phyloP scores from a whole-genome alignment of 177 flowering plant species.

The Vitis hybrid region DNA sequence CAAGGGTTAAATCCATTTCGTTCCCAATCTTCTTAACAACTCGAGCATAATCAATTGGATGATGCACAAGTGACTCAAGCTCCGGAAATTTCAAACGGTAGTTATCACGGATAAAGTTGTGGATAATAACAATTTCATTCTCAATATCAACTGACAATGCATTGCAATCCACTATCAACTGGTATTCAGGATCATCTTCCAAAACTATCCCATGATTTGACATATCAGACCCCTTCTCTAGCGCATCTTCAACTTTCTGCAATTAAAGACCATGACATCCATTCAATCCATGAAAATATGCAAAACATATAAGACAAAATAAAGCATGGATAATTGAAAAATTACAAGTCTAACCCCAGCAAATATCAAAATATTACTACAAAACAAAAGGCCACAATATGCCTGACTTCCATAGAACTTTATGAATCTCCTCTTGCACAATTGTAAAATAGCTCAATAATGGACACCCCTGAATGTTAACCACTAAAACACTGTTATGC shows the following conservation, averaged over 20 bases:
- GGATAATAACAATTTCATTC: conserved; percentile 85
- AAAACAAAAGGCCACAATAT: background rate
- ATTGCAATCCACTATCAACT: conserved; percentile 91
- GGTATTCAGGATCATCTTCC: conserved; percentile 97
- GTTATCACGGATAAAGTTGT: conserved; percentile 92
- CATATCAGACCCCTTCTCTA: conserved; percentile 63
- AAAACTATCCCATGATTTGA: conserved; percentile 57
- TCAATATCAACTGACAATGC: conserved; percentile 89
- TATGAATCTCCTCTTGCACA: background rate
- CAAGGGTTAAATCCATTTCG: conserved; percentile 86
- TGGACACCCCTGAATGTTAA: too few species aligned
- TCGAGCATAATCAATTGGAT: conserved; percentile 98
- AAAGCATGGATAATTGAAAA: background rate
- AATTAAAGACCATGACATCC: conserved; percentile 13
- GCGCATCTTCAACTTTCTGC: conserved; percentile 96
- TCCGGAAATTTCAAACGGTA: conserved; percentile 91
- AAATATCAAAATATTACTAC: background rate
- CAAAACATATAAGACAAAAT: background rate
- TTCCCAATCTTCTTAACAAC: conserved; percentile 96
- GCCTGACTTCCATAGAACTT: background rate
- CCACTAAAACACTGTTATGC: too few species aligned
- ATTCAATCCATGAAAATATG: background rate
- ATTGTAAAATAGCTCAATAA: background rate
- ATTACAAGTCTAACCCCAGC: too few species aligned
- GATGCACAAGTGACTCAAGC: conserved; percentile 92